Percentiles rank a stretch among this genome's conserved stretches.
These are phyloP conservation scores for Kondoa subrosea DNA, from an alignment of 768 basidiomycete genomes.

Conservation along the genomic window DNA sequence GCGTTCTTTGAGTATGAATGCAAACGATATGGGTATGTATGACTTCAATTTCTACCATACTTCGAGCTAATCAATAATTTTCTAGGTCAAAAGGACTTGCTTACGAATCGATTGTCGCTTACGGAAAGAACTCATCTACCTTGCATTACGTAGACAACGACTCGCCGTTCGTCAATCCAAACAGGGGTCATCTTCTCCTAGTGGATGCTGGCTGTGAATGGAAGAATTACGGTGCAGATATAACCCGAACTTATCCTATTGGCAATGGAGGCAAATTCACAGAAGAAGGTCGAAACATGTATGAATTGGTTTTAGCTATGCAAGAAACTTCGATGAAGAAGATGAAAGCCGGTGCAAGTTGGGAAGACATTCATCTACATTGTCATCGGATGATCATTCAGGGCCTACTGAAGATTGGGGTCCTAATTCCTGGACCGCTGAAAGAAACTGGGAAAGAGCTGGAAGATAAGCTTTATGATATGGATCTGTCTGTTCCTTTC, in stretches of 20 bases:
- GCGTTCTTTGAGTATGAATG: slow-evolving; percentile 84
- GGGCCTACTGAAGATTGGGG: slow-evolving; percentile 65
- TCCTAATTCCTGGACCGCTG: slow-evolving; percentile 56
- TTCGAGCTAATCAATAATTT: background rate
- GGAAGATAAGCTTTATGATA: slow-evolving; percentile 43
- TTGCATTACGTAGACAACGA: slow-evolving; percentile 48
- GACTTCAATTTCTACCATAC: background rate
- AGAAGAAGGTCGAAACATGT: slow-evolving; percentile 60
- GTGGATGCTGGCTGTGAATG: slow-evolving; percentile 84
- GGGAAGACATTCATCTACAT: slow-evolving; percentile 70
- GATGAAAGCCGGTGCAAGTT: slow-evolving; percentile 62
- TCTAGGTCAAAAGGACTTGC: slow-evolving; percentile 68
- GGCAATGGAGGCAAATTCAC: slow-evolving; percentile 86
- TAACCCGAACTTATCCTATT: slow-evolving; percentile 43
- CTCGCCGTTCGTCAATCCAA: slow-evolving; percentile 19
- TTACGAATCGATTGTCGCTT: slow-evolving; percentile 82
- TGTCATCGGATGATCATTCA: slow-evolving; percentile 67
- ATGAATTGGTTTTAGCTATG: slow-evolving; percentile 76
- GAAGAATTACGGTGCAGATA: slow-evolving; percentile 50
- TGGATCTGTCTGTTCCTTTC: slow-evolving; percentile 66
- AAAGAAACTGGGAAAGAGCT: slow-evolving; percentile 33
- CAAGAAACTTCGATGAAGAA: slow-evolving; percentile 58
- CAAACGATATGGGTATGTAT: slow-evolving; percentile 63
- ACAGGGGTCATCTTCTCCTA: slow-evolving; percentile 21
- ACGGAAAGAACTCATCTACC: slow-evolving; percentile 58